Base-by-base conservation (phyloP, 768 basidiomycete species). In the Boletellus emodensis region DNA sequence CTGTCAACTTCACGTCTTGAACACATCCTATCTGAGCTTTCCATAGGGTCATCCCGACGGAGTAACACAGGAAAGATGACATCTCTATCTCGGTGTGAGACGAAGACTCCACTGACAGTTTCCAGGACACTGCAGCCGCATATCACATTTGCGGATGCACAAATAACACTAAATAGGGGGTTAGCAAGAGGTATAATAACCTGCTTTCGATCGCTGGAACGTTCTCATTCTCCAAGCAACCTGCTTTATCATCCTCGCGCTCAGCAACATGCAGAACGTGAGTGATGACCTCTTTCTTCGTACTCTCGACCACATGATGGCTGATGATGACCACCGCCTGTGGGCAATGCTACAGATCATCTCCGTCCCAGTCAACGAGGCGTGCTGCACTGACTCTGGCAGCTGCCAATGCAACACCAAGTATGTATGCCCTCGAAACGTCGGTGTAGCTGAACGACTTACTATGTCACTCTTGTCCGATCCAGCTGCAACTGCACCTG, bases 181-280 rank as follows among this genome's bases (percentile, higher is more conserved):
- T 20, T 20, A 20, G 20, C 20, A 20, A 20, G 20, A 20, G 20
- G 20, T 26, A 26, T 26, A 26, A 26, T 2, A 26, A 26, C 24
- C 6, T 7, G 24, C 24, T 4, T 26, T 26, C 24, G 24, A 26
- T 7, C 24, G 4, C 24, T 26, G 6, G 24, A 26, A 26, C 24
- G 24, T 26, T 7, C 24, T 26, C 24, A 26, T 26, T 7, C 24
- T 26, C 24, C 24, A 30, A 10, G 8, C 30, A 30, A 30, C 7
- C 7, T 30, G 30, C 9, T 30, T 7, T 10, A 30, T 30, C 11
- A 30, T 30, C 8, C 30, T 30, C 30, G 30, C 30, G 9, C 9
- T 30, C 46, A 55, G 11, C 24, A 26, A 26, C 39, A 62, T 61
- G 60, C 60, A 61, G 45, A 60, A 51, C 9, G 60, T 62, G 44